A percentile compares a stretch with the other conserved stretches of the same genome.
phyloP scores from a whole-genome alignment of 2,329 filamentous ascomycete genomes.

The Aspergillus sp. region DNA sequence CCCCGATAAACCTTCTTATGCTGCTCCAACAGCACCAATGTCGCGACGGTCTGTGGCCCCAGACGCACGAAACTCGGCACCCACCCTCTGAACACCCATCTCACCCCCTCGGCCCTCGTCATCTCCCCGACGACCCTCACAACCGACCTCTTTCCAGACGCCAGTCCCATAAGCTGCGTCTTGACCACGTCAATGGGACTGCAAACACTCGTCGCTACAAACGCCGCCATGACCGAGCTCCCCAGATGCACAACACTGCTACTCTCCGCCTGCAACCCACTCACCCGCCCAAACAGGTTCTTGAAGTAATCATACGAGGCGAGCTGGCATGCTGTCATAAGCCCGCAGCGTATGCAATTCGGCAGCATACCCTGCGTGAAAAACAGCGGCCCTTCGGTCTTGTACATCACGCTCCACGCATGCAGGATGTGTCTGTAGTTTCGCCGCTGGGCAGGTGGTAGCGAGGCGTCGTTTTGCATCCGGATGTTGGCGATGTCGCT shows the following conservation, averaged over 20 bases:
- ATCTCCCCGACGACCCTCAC: conserved; percentile 65
- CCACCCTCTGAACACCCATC: conserved; percentile 91
- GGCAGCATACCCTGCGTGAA: conserved; percentile 58
- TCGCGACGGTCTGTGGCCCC: conserved; percentile 76
- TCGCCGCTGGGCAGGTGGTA: conserved; percentile 17
- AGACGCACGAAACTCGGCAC: conserved; percentile 67
- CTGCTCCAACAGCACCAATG: conserved; percentile 82
- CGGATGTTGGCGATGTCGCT: conserved; percentile 27
- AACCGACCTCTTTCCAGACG: conserved; percentile 49
- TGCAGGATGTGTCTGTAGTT: conserved; percentile 25
- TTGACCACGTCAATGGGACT: conserved; percentile 88
- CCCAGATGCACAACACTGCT: conserved; percentile 74
- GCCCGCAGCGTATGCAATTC: conserved; percentile 75
- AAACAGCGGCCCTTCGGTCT: conserved; percentile 18
- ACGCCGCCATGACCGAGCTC: conserved; percentile 69
- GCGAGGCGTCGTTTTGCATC: conserved; percentile 27
- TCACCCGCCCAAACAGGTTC: conserved; percentile 63
- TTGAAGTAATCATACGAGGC: conserved; percentile 86
- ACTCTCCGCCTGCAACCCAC: conserved; percentile 60
- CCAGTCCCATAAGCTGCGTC: conserved; percentile 72
- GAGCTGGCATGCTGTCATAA: conserved; percentile 84
- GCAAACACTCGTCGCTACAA: conserved; percentile 81
- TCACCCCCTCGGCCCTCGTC: conserved; percentile 67
- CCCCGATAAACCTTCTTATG: conserved; percentile 74
- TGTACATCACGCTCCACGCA: conserved; percentile 25